Base-by-base conservation (phyloP, 331 rosid species). In the Ulmus americana region DNA sequence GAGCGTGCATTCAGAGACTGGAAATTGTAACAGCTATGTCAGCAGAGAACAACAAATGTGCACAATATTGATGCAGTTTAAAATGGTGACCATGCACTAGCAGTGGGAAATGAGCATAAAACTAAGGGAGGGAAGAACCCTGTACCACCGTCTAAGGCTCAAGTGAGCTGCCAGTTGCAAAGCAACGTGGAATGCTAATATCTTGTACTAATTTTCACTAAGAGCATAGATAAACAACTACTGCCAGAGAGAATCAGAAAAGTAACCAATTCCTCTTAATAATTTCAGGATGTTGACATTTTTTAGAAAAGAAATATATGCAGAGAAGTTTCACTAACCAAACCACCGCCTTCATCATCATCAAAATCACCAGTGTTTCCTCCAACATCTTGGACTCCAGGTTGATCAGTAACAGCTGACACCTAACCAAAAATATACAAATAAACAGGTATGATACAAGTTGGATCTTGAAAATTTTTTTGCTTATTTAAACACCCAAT, bases 1-100 rank as follows among this genome's bases (percentile, higher is more conserved):
- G 98, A 94, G 45, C 81, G 77, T 45, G 98, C 98, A 68, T 94
- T 86, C 62, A 89, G 63, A 22, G 97, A 78, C 98, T 92, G 98
- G 61, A 78, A 81, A 68, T 72, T 69, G 56, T 45, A 13, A 54
- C 48, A 28, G 59, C n/a, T 50, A 50, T 9, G 76, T 73, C 62
- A 78, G 47, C 20, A 11, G 46, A 15, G 18, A 15, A 15, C 6
- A 53, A 15, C 11, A 55, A 59, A 14, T 4, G 35, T 7, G 18
- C 22, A 16, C 55, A 35, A 5, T 61, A 10, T 5, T 6, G 18
- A 7, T 12, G 7, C 55, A 14, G 55, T 50, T 50, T 50, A 15
- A 22, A n/a, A 5, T 0, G 10, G 55, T 2, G 35, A 50, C 28
- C 0, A 50, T 1, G 10, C 18, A 22, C 22, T 15, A 50, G 55